Evolutionary conservation across 192 early-diverging fungal genomes (phyloP), one percentile per base, ranked within the genome.

Genomic region (Lunasporangiospora selenospora): DNA sequence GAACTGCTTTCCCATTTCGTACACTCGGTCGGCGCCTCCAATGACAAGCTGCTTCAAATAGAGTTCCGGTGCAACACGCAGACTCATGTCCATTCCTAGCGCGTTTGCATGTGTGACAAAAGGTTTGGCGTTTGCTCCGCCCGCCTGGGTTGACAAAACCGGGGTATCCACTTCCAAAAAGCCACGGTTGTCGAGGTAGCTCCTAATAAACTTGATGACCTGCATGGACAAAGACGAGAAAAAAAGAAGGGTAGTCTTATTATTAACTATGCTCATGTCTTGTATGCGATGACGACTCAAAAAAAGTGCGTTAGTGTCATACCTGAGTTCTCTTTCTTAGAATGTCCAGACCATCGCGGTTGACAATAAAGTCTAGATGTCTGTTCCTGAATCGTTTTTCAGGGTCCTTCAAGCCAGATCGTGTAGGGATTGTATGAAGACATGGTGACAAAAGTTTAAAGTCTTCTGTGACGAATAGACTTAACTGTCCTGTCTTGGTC

Each of bases 161-260:
- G 94, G 94, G 10, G 94, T 95, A 58, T 95, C 94, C 0, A 93
- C 92, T 60, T 95, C 94, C 9, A 92, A 43, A 73, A 95, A 95
- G 9, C 73, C 79, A 4, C 86, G 77, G 26, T 53, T 40, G 42
- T 89, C 84, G 11, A 95, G 65, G 55, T 85, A 93, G 10, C 55
- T 13, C 7, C 92, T 83, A 9, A 94, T 82, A 53, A 79, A 81
- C 65, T 73, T 73, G 32, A 94, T 80, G 30, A 87, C 79, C 67
- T 80, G 50, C n/a, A 37, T 9, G n/a, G n/a, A 44, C 5, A 13
- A 53, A 5, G 7, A 34, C 13, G 24, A 52, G 39, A 12, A 24
- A 49, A 18, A 67, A 45, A 15, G 15, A 56, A 10, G 64, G 64
- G 21, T 24, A 34, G 30, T 31, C 42, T 62, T 24, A 49, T 16